phyloP scores from a whole-genome alignment of 192 early-diverging fungal species.

The Gaertneriomyces semiglobifer region DNA sequence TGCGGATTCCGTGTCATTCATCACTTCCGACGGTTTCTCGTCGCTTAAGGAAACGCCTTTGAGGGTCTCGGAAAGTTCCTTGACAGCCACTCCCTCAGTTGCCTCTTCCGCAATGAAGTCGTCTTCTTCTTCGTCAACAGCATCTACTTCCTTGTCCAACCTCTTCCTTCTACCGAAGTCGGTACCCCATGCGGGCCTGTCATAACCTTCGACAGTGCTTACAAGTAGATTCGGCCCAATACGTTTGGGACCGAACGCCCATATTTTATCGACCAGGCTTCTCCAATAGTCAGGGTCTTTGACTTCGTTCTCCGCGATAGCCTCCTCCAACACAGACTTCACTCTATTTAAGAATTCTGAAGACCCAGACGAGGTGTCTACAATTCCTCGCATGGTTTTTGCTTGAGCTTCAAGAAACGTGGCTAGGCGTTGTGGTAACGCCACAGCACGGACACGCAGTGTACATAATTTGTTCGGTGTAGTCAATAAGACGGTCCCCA shows the following conservation, averaged over 20 bases:
- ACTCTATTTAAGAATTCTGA: constrained; percentile 41
- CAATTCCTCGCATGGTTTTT: constrained; percentile 50
- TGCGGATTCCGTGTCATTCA: too few species aligned
- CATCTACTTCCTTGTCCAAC: background rate
- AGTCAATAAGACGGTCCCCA: constrained; percentile 58
- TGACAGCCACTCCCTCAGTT: background rate
- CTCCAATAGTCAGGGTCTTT: constrained; percentile 45
- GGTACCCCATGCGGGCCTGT: constrained; percentile 18
- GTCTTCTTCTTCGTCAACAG: constrained; percentile 16
- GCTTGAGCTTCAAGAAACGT: constrained; percentile 53
- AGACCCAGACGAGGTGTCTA: constrained; percentile 33
- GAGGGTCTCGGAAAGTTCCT: background rate
- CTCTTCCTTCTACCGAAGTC: background rate
- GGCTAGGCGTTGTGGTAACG: constrained; percentile 63
- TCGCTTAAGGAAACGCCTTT: background rate
- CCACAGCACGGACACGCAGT: constrained; percentile 64
- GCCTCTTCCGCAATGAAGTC: background rate
- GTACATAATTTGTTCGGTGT: constrained; percentile 61
- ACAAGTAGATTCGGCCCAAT: constrained; percentile 77
- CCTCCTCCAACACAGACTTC: constrained; percentile 44
- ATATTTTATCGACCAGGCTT: constrained; percentile 53
- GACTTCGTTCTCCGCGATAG: constrained; percentile 41
- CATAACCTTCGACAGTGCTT: constrained; percentile 59
- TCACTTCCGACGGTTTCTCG: background rate
- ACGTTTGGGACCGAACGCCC: constrained; percentile 81